phyloP scores from a whole-genome alignment of 2,329 filamentous ascomycete species.

The Colletotrichum magnum region DNA sequence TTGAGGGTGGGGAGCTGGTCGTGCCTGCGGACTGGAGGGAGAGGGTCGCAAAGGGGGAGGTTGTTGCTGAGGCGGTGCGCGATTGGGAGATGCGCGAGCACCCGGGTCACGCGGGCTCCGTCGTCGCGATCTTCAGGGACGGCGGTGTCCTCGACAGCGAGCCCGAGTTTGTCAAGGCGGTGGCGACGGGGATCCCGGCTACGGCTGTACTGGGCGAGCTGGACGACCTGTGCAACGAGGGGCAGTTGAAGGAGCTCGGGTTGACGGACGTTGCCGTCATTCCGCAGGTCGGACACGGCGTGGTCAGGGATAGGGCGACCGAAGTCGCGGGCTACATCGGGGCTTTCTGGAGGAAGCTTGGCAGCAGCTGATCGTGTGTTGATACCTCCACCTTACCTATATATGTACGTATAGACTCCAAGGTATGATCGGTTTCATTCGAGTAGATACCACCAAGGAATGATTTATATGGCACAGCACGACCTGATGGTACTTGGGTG shows the following conservation, averaged over 20 bases:
- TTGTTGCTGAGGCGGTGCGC: conserved; percentile 63
- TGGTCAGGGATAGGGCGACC: conserved; percentile 43
- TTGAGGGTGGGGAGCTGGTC: conserved; percentile 59
- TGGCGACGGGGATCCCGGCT: conserved; percentile 25
- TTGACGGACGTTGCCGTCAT: conserved; percentile 45
- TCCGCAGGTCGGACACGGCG: conserved; percentile 42
- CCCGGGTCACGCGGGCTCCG: conserved; percentile 58
- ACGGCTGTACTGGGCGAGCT: conserved; percentile 45
- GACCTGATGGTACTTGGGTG: no score
- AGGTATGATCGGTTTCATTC: no score
- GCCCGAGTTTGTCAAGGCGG: conserved; percentile 43
- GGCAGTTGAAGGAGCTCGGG: conserved; percentile 39
- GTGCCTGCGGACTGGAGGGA: conserved; percentile 61
- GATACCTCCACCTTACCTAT: no score
- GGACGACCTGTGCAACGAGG: conserved; percentile 42
- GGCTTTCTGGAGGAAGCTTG: conserved; percentile 42
- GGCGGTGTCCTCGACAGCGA: conserved; percentile 56
- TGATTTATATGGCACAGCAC: no score
- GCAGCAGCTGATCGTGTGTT: neutral
- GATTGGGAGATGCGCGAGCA: conserved; percentile 64
- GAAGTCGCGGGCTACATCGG: conserved; percentile 42
- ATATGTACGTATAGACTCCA: no score
- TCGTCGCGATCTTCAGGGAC: conserved; percentile 62
- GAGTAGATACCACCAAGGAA: no score
- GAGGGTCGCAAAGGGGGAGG: conserved; percentile 54